Base-by-base conservation (phyloP, 2,329 filamentous ascomycete genomes). In the Arthrobotrys megalospora region DNA sequence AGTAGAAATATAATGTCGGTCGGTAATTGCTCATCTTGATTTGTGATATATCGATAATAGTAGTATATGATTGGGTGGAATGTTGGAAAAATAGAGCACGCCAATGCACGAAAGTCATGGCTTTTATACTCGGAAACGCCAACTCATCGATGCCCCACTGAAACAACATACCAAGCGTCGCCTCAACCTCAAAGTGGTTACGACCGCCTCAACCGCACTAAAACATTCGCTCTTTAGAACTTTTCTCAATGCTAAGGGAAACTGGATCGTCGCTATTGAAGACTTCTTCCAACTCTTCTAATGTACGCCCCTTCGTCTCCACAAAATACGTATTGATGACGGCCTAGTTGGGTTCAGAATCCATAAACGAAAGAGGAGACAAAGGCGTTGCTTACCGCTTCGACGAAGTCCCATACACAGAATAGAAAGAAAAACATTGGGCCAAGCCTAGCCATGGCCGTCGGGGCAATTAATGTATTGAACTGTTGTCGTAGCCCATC, bases 401-500 rank as follows among this genome's bases (percentile, higher is more conserved):
- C 85, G n/a, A 86, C 80, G n/a, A 86, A 69, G 53, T 87, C 85
- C 86, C 85, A 87, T 67, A 86, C 85, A 0, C 86, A 83, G 80
- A 86, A 86, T 0, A 86, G 83, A 1, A 86, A 82, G 68, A 86
- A 87, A 48, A 86, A 86, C 76, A 86, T 85, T 76, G 85, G 86
- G 0, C 83, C 82, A 45, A 87, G 87, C 36, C 63, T 63, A 28
- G 72, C 76, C 78, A 82, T 79, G 12, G 82, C 81, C 6, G 80
- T 72, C 2, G 81, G 81, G 0, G 81, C 81, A 1, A 79, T 65
- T n/a, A 81, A 82, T 1, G 80, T 81, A 52, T 83, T 80, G 1
- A 82, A 81, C 80, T 76, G 83, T 48, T 28, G 16, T 11, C 7
- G n/a, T 28, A 5, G 24, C 81, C 45, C 77, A 32, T 38, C 47